phyloP scores from a whole-genome alignment of 176 grass and related monocot species.

The Rhynchospora tenuis region DNA sequence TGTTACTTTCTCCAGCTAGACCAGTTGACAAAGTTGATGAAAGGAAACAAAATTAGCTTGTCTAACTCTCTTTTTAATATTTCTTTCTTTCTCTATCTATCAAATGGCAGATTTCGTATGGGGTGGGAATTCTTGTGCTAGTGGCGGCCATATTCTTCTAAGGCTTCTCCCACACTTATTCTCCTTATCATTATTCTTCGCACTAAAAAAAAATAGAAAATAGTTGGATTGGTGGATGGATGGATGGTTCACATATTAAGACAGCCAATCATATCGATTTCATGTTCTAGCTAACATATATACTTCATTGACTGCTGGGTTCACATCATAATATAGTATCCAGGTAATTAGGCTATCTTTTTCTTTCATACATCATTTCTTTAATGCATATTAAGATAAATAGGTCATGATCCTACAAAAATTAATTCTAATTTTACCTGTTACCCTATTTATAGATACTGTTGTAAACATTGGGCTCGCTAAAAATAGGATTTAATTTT shows the following conservation, averaged over 20 bases:
- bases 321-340: constrained; percentile 8
- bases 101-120: constrained; percentile 51
- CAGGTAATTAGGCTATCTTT: constrained; percentile 11
- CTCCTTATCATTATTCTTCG: constrained; percentile 15
- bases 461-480: constrained; percentile 4
- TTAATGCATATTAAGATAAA: neutral
- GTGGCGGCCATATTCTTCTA: constrained; percentile 50
- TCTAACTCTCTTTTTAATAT: neutral
- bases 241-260: neutral
- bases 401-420: neutral
- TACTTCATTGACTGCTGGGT: constrained; percentile 2
- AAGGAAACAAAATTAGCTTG: constrained; percentile 1
- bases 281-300: constrained; percentile 20
- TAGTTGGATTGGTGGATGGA: constrained; percentile 5
- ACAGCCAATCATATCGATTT: constrained; percentile 10
- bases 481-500: neutral
- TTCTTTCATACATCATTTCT: neutral
- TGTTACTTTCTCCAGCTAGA: constrained; percentile 9
- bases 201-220: constrained; percentile 4
- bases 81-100: neutral
- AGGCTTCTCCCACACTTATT: constrained; percentile 50
- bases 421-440: neutral
- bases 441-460: neutral
- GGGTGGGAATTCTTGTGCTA: constrained; percentile 43
- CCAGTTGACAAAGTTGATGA: constrained; percentile 14